Evolutionary conservation across 306 rosid species (phyloP).

Genomic region (Senna siamea): DNA sequence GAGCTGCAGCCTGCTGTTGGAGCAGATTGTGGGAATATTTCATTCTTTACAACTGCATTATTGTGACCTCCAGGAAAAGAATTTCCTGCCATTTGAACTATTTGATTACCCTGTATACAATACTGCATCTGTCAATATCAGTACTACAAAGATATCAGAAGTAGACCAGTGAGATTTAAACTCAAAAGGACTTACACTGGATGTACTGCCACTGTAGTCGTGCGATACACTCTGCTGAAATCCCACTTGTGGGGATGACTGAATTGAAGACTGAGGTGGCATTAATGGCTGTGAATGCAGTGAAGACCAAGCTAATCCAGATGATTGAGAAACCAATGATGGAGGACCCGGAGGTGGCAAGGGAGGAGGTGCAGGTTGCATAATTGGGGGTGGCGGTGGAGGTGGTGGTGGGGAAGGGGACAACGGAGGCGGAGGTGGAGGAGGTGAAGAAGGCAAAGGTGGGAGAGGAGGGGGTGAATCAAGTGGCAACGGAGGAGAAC

Average conservation of each 20-base stretch:
- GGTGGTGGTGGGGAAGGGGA: conserved; percentile 60
- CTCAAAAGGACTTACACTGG: conserved; percentile 60
- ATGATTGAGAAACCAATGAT: conserved; percentile 61
- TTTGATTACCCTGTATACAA: conserved; percentile 76
- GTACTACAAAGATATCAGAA: conserved; percentile 15
- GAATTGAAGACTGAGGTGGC: conserved; percentile 67
- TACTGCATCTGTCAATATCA: conserved; percentile 21
- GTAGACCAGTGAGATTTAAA: conserved; percentile 17
- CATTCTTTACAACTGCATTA: conserved; percentile 61
- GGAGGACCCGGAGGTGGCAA: conserved; percentile 65
- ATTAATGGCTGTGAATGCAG: conserved; percentile 60
- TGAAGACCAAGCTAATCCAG: conserved; percentile 61
- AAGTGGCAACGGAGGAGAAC: conserved; percentile 92
- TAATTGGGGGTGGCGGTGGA: conserved; percentile 51
- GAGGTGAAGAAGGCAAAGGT: conserved; percentile 94
- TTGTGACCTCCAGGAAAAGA: conserved; percentile 64
- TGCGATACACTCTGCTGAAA: conserved; percentile 70
- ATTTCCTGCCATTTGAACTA: conserved; percentile 73
- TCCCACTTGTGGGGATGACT: conserved; percentile 72
- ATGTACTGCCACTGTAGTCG: conserved; percentile 54
- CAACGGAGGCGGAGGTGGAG: conserved; percentile 78
- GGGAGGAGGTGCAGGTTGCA: conserved; percentile 70
- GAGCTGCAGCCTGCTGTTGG: conserved; percentile 67
- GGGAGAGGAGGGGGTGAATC: conserved; percentile 96
- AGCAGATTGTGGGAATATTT: conserved; percentile 64